Evolutionary conservation across 2,329 filamentous ascomycete species (phyloP).

Genomic region (Furcasterigmium furcatum): DNA sequence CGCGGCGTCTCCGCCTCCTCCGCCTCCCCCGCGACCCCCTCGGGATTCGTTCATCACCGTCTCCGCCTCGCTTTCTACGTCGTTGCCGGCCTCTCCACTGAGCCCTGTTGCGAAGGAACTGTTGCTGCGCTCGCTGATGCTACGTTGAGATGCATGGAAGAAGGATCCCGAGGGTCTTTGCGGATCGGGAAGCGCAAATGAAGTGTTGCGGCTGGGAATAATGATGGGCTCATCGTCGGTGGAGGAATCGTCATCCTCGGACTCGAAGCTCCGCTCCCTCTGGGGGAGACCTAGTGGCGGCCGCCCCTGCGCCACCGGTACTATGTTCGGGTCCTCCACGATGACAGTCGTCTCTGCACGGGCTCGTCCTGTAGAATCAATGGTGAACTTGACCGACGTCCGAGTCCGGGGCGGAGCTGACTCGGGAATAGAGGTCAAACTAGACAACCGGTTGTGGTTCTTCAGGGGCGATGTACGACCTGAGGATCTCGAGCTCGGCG

Average conservation of each 20-base stretch:
- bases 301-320: constrained; percentile 3
- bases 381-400: constrained; percentile 59
- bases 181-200: constrained; percentile 55
- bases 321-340: constrained; percentile 24
- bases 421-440: constrained; percentile 58
- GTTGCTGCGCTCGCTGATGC: constrained; percentile 46
- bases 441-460: constrained; percentile 44
- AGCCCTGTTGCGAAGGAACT: constrained; percentile 33
- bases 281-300: constrained; percentile 1
- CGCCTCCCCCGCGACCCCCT: constrained; percentile 6
- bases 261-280: constrained; percentile 33
- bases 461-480: constrained; percentile 54
- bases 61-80: constrained; percentile 56
- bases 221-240: constrained; percentile 64
- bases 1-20: constrained; percentile 51
- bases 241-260: constrained; percentile 52
- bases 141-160: constrained; percentile 41
- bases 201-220: constrained; percentile 57
- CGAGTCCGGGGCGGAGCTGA: constrained; percentile 39
- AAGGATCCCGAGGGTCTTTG: constrained; percentile 43
- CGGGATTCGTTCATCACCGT: constrained; percentile 48
- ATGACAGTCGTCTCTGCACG: constrained; percentile 49
- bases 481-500: constrained; percentile 32
- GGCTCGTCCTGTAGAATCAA: constrained; percentile 59
- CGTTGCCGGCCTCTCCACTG: constrained; percentile 30